Percentiles rank a stretch among this genome's conserved stretches.
These are phyloP conservation scores for Rhododendron henanense DNA, from an alignment of 148 eudicot genomes.

Conservation along the genomic window DNA sequence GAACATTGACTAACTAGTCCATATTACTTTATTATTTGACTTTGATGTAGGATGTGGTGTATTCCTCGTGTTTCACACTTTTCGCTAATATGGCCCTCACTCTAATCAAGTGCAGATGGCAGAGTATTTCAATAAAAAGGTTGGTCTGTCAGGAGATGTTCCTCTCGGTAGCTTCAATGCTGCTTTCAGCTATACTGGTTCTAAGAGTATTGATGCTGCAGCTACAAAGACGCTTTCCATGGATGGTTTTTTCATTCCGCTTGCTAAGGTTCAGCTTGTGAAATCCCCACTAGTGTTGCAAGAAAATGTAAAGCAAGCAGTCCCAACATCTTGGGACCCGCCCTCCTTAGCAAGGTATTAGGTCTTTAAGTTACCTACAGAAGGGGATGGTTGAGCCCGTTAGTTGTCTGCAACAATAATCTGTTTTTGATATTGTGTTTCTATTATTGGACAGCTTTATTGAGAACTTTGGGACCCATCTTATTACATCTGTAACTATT, in stretches of 20 bases:
- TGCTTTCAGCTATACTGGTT: slow-evolving; percentile 81
- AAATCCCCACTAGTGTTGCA: slow-evolving; percentile 45
- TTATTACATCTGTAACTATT: slow-evolving; percentile 80
- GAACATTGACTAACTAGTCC: neutral
- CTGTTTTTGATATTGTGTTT: neutral
- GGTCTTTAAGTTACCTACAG: slow-evolving; percentile 6
- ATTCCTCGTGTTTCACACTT: neutral
- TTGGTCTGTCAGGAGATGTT: slow-evolving; percentile 47
- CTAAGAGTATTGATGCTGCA: slow-evolving; percentile 67
- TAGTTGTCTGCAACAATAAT: neutral
- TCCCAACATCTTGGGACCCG: slow-evolving; percentile 85
- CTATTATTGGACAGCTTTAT: slow-evolving; percentile 53
- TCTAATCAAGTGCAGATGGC: slow-evolving; percentile 61
- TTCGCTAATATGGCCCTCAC: slow-evolving; percentile 15
- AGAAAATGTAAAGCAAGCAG: slow-evolving; percentile 61
- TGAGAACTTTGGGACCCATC: slow-evolving; percentile 82
- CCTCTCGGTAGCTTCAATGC: slow-evolving; percentile 94
- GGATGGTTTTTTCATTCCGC: slow-evolving; percentile 70
- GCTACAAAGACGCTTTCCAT: slow-evolving; percentile 70
- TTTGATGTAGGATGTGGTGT: neutral
- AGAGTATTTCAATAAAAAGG: slow-evolving; percentile 68
- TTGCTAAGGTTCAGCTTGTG: slow-evolving; percentile 56
- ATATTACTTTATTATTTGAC: neutral
- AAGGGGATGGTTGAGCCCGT: neutral
- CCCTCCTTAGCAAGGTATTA: slow-evolving; percentile 75